phyloP scores from a whole-genome alignment of 306 rosid genomes.

The Styphnolobium japonicum region DNA sequence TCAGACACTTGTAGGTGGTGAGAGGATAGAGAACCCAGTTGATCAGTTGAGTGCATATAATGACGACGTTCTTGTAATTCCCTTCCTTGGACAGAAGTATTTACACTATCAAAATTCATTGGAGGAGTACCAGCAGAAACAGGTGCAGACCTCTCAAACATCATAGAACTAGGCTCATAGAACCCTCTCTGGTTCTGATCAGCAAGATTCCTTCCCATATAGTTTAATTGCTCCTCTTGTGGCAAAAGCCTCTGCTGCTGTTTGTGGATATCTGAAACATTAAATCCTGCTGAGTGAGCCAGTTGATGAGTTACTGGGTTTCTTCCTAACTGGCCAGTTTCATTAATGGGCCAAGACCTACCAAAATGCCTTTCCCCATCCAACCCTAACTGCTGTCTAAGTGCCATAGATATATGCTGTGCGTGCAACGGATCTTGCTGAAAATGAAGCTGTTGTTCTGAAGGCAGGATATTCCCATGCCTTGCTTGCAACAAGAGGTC shows the following conservation, averaged over 20 bases:
- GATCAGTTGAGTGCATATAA: conserved; percentile 36
- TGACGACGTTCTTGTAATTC: conserved; percentile 46
- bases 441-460: conserved; percentile 52
- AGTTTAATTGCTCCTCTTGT: conserved; percentile 57
- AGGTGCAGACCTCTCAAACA: conserved; percentile 60
- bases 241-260: conserved; percentile 54
- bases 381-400: conserved; percentile 56
- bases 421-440: conserved; percentile 59
- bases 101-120: background rate
- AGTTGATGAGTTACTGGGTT: conserved; percentile 49
- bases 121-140: conserved; percentile 22
- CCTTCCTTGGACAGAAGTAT: conserved; percentile 39
- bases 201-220: conserved; percentile 49
- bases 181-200: conserved; percentile 52
- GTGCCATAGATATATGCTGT: conserved; percentile 57
- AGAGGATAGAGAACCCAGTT: conserved; percentile 42
- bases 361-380: conserved; percentile 61
- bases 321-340: conserved; percentile 50
- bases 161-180: conserved; percentile 47
- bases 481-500: conserved; percentile 53
- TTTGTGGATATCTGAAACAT: conserved; percentile 52
- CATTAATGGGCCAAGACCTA: conserved; percentile 48
- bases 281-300: conserved; percentile 46
- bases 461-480: conserved; percentile 49
- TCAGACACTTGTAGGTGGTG: conserved; percentile 41